Evolutionary conservation across 2,329 filamentous ascomycete genomes (phyloP).

Genomic region (Incumbomyces delicatus): DNA sequence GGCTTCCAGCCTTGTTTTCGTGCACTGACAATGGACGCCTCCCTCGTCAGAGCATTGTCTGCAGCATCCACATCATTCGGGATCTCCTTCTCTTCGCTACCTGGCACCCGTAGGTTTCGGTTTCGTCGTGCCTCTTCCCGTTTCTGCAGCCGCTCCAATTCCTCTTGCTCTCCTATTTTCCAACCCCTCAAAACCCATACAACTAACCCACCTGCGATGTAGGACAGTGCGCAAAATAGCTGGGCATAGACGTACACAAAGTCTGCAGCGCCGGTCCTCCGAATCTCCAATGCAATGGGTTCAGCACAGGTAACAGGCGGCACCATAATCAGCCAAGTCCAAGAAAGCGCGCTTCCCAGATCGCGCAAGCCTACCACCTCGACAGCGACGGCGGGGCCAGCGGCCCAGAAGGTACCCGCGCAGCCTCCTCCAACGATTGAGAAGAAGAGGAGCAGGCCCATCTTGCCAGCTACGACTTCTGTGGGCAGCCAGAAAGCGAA

Average conservation of each 20-base stretch:
- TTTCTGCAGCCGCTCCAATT: background rate
- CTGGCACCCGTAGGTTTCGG: background rate
- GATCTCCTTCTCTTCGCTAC: background rate
- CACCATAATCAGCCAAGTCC: conserved; percentile 51
- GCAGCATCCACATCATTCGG: background rate
- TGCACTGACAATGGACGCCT: conserved; percentile 1
- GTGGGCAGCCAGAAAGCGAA: conserved; percentile 55
- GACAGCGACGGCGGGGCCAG: conserved; percentile 40
- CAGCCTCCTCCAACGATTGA: conserved; percentile 49
- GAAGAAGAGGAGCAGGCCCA: conserved; percentile 49
- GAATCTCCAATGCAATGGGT: conserved; percentile 51
- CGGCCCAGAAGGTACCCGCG: conserved; percentile 50
- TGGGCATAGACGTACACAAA: conserved; percentile 41
- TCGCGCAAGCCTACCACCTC: conserved; percentile 53
- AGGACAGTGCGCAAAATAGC: conserved; percentile 54
- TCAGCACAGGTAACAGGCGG: conserved; percentile 39
- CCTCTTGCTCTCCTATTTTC: conserved; percentile 29
- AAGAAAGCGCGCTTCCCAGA: conserved; percentile 46
- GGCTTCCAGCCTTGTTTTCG: conserved; percentile 9
- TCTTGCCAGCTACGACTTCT: conserved; percentile 35
- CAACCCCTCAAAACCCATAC: conserved; percentile 31
- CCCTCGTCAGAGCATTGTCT: conserved; percentile 1
- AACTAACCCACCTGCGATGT: conserved; percentile 44
- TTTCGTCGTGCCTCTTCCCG: background rate
- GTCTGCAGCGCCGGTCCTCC: conserved; percentile 27